phyloP scores from a whole-genome alignment of 2,329 filamentous ascomycete species.

The Neurospora sp. region DNA sequence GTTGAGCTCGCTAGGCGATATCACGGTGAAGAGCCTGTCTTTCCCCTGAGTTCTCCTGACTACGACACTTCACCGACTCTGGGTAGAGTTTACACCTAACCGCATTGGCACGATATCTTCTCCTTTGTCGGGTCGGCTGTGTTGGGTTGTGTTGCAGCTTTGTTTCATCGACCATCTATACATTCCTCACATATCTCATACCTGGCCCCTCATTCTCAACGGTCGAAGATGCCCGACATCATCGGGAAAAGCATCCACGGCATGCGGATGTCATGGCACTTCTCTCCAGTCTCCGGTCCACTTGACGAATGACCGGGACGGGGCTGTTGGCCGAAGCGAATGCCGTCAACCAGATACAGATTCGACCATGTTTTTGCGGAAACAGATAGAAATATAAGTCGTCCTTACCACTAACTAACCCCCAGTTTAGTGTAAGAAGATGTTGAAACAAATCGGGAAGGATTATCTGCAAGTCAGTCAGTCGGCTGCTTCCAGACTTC shows the following conservation, averaged over 20 bases:
- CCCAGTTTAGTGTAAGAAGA: not conserved
- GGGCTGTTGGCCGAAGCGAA: not conserved
- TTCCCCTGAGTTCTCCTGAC: not conserved
- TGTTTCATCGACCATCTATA: slow-evolving; percentile 17
- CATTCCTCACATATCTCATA: not conserved
- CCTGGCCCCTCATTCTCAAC: not conserved
- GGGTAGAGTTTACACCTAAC: not conserved
- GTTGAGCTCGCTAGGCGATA: not conserved
- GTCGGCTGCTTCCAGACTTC: not conserved
- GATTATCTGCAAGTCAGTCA: not conserved
- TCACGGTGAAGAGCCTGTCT: not conserved
- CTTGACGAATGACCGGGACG: not conserved
- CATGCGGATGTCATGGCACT: not conserved
- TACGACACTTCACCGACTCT: not conserved
- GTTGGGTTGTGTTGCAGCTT: slow-evolving; percentile 15
- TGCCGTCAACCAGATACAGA: not conserved
- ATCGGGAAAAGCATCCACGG: not conserved
- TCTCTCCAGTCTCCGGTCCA: not conserved
- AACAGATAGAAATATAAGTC: not conserved
- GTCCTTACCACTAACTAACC: not conserved
- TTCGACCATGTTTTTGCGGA: not conserved
- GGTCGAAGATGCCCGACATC: not conserved
- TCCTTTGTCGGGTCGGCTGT: not conserved
- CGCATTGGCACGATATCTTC: not conserved
- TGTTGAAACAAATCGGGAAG: not conserved